A percentile compares a stretch with the other conserved stretches of the same genome.
Evolutionary conservation across 1,139 yeast species (phyloP).

Genomic region (Geotrichum carabidarum): DNA sequence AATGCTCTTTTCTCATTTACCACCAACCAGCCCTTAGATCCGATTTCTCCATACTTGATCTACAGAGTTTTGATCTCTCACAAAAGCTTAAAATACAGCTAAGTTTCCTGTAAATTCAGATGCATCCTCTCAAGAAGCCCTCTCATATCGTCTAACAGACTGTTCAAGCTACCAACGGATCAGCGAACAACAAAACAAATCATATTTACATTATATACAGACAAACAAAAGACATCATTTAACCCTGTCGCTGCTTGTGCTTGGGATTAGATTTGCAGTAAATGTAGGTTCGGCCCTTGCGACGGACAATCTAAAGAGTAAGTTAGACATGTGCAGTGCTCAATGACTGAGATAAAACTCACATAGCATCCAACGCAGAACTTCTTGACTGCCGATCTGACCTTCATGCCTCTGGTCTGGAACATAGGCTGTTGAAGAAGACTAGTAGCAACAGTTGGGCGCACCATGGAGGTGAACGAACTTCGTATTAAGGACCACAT

Average conservation of each 20-base stretch:
- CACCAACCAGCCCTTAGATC: too few relatives aligned
- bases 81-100: too few relatives aligned
- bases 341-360: constrained; percentile 21
- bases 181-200: background rate
- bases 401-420: constrained; percentile 53
- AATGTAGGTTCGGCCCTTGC: constrained; percentile 90
- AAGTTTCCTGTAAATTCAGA: too few relatives aligned
- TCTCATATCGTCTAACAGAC: background rate
- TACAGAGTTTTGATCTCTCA: too few relatives aligned
- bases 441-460: constrained; percentile 18
- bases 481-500: constrained; percentile 19
- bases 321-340: background rate
- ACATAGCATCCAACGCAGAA: constrained; percentile 85
- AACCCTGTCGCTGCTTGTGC: constrained; percentile 97
- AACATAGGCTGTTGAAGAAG: constrained; percentile 22
- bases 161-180: background rate
- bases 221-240: constrained; percentile 20
- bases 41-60: too few relatives aligned
- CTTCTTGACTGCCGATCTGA: constrained; percentile 81
- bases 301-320: constrained; percentile 57
- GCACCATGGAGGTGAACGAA: constrained; percentile 15
- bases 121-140: too few relatives aligned
- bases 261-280: constrained; percentile 88
- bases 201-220: constrained; percentile 8
- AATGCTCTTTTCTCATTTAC: too few relatives aligned